Percentiles rank a stretch among this genome's conserved stretches.
phyloP scores from a whole-genome alignment of 805 yeast species.

The Lipomyces lipofer region DNA sequence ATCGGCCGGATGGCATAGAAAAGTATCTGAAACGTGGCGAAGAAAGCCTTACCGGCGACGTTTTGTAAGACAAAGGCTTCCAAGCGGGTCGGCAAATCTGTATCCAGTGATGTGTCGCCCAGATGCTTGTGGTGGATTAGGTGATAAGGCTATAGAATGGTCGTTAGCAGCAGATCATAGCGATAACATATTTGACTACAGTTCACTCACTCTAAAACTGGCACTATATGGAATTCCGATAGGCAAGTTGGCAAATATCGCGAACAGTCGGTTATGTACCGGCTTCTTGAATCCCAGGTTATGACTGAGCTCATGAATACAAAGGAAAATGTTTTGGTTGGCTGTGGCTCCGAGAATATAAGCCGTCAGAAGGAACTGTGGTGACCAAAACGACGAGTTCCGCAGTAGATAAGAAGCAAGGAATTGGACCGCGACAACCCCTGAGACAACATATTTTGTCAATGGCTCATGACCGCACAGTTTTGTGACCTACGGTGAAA shows the following conservation, averaged over 20 bases:
- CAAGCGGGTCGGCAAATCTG: constrained; percentile 79
- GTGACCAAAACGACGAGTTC: constrained; percentile 52
- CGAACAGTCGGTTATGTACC: constrained; percentile 69
- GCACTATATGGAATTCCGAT: constrained; percentile 91
- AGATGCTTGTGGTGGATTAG: constrained; percentile 86
- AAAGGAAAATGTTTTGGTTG: constrained; percentile 78
- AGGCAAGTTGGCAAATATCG: constrained; percentile 77
- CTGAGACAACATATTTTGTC: constrained; percentile 71
- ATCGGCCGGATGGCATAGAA: constrained; percentile 90
- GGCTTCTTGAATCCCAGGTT: constrained; percentile 82
- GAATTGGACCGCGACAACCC: constrained; percentile 70
- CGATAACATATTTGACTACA: neutral
- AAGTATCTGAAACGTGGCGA: constrained; percentile 80
- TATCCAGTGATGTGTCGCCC: constrained; percentile 81
- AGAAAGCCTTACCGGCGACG: constrained; percentile 83
- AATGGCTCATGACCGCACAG: constrained; percentile 83
- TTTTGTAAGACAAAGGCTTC: constrained; percentile 76
- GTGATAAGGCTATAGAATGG: constrained; percentile 62
- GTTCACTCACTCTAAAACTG: constrained; percentile 53
- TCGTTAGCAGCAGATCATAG: neutral
- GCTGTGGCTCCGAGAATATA: constrained; percentile 84
- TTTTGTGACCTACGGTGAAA: constrained; percentile 49
- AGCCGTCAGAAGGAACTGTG: constrained; percentile 61
- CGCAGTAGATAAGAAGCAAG: constrained; percentile 61
- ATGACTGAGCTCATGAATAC: constrained; percentile 86